Evolutionary conservation across 1,284 basidiomycete species (phyloP).

Genomic region (Pseudozyma pruni): DNA sequence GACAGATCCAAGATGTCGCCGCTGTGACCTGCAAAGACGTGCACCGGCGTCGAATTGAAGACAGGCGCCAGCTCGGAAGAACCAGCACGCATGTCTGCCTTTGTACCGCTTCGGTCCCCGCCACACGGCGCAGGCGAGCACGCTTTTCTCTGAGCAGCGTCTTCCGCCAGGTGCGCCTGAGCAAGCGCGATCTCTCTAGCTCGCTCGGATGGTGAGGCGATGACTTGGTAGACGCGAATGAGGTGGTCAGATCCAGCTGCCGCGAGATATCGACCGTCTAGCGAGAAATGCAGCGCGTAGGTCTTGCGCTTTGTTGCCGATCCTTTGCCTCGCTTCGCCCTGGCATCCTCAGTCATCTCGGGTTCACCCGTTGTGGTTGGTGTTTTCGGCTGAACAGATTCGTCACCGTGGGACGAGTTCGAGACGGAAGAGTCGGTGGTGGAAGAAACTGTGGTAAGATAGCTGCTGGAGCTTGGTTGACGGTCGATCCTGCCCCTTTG

Average conservation of each 20-base stretch:
- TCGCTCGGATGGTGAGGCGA: slow-evolving; percentile 34
- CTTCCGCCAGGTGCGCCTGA: slow-evolving; percentile 9
- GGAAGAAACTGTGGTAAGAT: slow-evolving; percentile 10
- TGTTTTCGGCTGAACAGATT: slow-evolving; percentile 12
- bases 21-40: slow-evolving; percentile 65
- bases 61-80: slow-evolving; percentile 33
- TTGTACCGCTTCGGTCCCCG: slow-evolving; percentile 1
- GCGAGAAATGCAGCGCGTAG: slow-evolving; percentile 66
- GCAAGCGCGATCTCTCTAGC: slow-evolving; percentile 32
- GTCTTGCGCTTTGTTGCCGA: slow-evolving; percentile 49
- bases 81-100: background rate
- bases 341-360: slow-evolving; percentile 2
- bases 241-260: slow-evolving; percentile 67
- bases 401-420: slow-evolving; percentile 3
- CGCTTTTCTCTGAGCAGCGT: slow-evolving; percentile 1
- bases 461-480: slow-evolving; percentile 25
- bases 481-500: slow-evolving; percentile 14
- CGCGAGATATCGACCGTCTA: slow-evolving; percentile 67
- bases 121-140: background rate
- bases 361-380: slow-evolving; percentile 16
- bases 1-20: slow-evolving; percentile 68
- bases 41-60: slow-evolving; percentile 56
- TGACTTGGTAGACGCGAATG: slow-evolving; percentile 60
- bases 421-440: background rate
- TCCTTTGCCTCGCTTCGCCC: slow-evolving; percentile 9